Base-by-base conservation (phyloP, 2,329 filamentous ascomycete genomes). In the Aspergillus caelatus region DNA sequence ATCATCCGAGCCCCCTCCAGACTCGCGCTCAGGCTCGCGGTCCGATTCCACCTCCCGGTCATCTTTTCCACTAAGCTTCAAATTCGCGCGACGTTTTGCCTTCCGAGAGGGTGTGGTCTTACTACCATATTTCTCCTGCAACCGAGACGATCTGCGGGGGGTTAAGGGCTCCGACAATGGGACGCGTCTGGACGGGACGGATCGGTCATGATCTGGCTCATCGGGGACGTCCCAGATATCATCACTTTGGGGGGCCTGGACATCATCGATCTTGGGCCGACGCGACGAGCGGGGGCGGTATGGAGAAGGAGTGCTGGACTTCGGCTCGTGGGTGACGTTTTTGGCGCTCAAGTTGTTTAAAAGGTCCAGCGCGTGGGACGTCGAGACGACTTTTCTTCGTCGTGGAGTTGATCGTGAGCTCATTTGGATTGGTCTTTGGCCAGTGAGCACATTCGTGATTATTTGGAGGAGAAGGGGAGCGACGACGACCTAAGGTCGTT, bases 281-380 rank as follows among this genome's bases (percentile, higher is more conserved):
- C 45, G 60, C 4, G 48, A 50, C 60, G 55, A 30, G 57, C 32
- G 32, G 46, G 53, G 9, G 57, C 57, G 21, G 57, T 53, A n/a
- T 46, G 46, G 21, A 54, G 56, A 19, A 46, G 46, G 26, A 41
- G 28, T 30, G 32, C 39, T 48, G 19, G 57, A 36, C 14, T 30
- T 8, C 10, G 21, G 45, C 45, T 48, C 23, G 12, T 12, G 45
- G 14, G 45, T 45, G 28, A 50, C 32, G 36, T 46, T 54, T 62
- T 66, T 66, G 52, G 72, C 60, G 26, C 48, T 41, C 7, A 19
- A 41, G 19, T 41, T 66, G 54, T 74, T 75, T 8, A 73, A 28
- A 30, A 68, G 45, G 19, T 70, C 69, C 28, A 74, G 53, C 5
- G 68, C 55, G 26, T 63, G 57, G 5, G 43, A 45, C 14, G 67